Conservation (phyloP, 208 protist species). For the Trypanosoma rangeli region DNA sequence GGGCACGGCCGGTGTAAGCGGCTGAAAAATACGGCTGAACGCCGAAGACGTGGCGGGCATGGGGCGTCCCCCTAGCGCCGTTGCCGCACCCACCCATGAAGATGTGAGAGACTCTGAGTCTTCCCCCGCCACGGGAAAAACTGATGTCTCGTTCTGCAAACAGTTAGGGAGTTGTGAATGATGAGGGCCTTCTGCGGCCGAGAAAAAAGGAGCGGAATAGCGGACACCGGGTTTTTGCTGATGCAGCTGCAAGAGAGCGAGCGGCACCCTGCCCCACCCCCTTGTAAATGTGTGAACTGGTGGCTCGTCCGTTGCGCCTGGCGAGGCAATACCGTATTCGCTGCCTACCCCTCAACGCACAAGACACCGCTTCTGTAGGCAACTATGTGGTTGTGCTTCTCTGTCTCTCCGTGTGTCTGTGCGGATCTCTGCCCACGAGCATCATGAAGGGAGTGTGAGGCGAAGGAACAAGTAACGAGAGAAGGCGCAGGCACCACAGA, state of each 20-base stretch:
- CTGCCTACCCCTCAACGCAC: background rate
- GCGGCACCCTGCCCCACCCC: slow-evolving; percentile 5
- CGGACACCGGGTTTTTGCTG: slow-evolving; percentile 19
- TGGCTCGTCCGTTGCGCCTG: background rate
- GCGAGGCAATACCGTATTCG: background rate
- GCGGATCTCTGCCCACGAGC: no score
- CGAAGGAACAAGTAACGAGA: no score
- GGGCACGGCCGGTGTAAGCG: background rate
- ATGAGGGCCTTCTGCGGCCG: background rate
- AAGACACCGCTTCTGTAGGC: no score
- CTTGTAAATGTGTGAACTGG: background rate
- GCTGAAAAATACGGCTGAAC: background rate
- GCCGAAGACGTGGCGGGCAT: background rate
- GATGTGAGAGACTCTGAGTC: background rate
- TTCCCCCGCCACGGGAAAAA: background rate
- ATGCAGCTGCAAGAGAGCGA: slow-evolving; percentile 13
- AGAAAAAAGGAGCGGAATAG: slow-evolving; percentile 23
- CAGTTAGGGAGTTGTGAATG: background rate
- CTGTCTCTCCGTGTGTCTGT: no score
- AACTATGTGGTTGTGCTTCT: no score
- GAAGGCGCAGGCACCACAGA: no score
- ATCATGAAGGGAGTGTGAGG: no score
- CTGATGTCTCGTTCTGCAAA: slow-evolving; percentile 1
- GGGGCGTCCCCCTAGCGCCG: background rate
- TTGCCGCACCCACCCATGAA: background rate